Evolutionary conservation across 257 asterid species (phyloP).

Genomic region (Solanum tacnaense): DNA sequence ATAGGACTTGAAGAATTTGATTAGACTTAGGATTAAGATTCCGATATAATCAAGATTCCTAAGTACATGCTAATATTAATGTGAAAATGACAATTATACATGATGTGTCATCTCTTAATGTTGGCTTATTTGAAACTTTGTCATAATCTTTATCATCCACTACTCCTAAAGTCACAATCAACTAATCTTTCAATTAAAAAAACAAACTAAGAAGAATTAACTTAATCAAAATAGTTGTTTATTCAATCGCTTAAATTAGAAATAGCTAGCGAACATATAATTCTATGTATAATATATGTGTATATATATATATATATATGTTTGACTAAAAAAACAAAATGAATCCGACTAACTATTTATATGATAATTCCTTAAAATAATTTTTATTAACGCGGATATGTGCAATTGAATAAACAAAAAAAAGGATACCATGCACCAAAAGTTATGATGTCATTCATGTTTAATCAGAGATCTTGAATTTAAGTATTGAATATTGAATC

Average conservation of each 20-base stretch:
- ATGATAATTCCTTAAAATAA: neutral
- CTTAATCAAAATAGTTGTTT: neutral
- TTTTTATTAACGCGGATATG: neutral
- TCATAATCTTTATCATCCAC: too few relatives aligned
- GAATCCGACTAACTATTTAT: neutral
- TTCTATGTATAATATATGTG: too few relatives aligned
- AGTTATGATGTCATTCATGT: rapidly evolving
- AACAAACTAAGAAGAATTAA: neutral
- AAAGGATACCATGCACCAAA: neutral
- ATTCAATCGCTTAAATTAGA: too few relatives aligned
- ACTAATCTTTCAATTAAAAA: neutral
- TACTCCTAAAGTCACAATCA: neutral
- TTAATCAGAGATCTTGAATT: neutral
- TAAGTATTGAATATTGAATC: rapidly evolving
- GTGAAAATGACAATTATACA: neutral
- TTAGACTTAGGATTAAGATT: neutral
- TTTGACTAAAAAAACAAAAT: too few relatives aligned
- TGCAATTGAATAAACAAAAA: neutral
- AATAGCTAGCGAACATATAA: too few relatives aligned
- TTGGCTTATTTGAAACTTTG: too few relatives aligned
- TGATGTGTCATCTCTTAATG: neutral
- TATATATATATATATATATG: too few relatives aligned
- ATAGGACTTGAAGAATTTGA: neutral
- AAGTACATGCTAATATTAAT: neutral
- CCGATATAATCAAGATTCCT: neutral